Evolutionary conservation across 78 protist species (phyloP).

Genomic region (Dictyostelium discoideum): DNA sequence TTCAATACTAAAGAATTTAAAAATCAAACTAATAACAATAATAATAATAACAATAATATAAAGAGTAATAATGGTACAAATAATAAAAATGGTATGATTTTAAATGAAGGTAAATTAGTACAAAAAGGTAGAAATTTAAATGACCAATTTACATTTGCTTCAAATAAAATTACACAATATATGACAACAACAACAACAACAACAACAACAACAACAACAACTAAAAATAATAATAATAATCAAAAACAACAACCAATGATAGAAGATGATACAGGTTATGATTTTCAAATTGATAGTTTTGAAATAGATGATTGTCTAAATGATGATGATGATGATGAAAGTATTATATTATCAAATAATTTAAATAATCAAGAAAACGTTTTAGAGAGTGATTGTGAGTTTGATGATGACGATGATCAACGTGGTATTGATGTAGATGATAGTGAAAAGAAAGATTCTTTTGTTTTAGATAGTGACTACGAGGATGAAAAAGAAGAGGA

Average conservation of each 20-base stretch:
- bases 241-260: background rate
- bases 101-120: background rate
- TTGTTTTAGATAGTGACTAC: slow-evolving; percentile 29
- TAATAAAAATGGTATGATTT: background rate
- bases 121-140: background rate
- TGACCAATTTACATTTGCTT: background rate
- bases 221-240: background rate
- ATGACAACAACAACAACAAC: background rate
- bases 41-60: background rate
- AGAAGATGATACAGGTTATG: background rate
- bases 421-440: background rate
- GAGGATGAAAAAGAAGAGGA: slow-evolving; percentile 24
- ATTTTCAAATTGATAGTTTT: background rate
- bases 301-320: background rate
- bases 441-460: background rate
- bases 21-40: background rate
- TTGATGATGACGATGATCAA: background rate
- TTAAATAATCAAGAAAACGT: background rate
- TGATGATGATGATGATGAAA: background rate
- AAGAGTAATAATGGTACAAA: background rate
- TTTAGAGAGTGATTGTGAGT: background rate
- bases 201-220: background rate
- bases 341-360: background rate
- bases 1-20: background rate
- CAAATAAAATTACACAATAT: slow-evolving; percentile 24